phyloP scores from a whole-genome alignment of 2,329 filamentous ascomycete genomes.

The Hawksworthiomyces lignivorus region DNA sequence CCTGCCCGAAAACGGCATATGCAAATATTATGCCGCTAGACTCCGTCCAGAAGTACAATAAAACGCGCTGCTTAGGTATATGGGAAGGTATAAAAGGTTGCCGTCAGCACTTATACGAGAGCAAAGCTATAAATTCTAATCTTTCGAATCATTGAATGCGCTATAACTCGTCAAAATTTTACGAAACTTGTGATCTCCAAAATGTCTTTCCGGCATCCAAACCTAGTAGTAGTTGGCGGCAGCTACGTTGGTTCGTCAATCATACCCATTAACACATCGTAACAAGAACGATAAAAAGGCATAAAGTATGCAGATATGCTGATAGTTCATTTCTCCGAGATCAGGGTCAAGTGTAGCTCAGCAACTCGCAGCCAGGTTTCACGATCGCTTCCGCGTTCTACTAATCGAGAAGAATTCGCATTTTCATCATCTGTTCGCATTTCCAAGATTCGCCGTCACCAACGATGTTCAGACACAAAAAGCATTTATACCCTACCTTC shows the following conservation, averaged over 20 bases:
- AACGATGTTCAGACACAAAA: slow-evolving; percentile 43
- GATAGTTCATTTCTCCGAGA: slow-evolving; percentile 35
- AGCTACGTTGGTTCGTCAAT: slow-evolving; percentile 12
- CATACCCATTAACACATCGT: too few relatives aligned
- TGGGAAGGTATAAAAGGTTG: too few relatives aligned
- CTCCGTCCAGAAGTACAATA: too few relatives aligned
- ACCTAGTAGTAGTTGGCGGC: slow-evolving; percentile 13
- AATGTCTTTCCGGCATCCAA: slow-evolving; percentile 6
- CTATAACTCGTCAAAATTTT: too few relatives aligned
- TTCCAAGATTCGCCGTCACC: slow-evolving; percentile 51
- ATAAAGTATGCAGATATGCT: not conserved
- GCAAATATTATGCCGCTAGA: too few relatives aligned
- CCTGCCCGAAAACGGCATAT: too few relatives aligned
- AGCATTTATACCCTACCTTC: slow-evolving; percentile 52
- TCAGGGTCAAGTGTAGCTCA: slow-evolving; percentile 42
- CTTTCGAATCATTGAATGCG: too few relatives aligned
- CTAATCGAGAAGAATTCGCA: slow-evolving; percentile 54
- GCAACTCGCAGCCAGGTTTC: slow-evolving; percentile 37
- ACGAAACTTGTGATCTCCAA: not conserved
- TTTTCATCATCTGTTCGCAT: slow-evolving; percentile 53
- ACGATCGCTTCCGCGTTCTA: slow-evolving; percentile 42
- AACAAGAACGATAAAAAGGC: not conserved
- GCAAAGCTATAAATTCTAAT: too few relatives aligned
- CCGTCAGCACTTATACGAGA: too few relatives aligned
- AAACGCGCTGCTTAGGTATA: too few relatives aligned